A percentile compares a stretch with the other conserved stretches of the same genome.
phyloP scores from a whole-genome alignment of 2,329 filamentous ascomycete genomes.

The Colletotrichum gloeosporioides region DNA sequence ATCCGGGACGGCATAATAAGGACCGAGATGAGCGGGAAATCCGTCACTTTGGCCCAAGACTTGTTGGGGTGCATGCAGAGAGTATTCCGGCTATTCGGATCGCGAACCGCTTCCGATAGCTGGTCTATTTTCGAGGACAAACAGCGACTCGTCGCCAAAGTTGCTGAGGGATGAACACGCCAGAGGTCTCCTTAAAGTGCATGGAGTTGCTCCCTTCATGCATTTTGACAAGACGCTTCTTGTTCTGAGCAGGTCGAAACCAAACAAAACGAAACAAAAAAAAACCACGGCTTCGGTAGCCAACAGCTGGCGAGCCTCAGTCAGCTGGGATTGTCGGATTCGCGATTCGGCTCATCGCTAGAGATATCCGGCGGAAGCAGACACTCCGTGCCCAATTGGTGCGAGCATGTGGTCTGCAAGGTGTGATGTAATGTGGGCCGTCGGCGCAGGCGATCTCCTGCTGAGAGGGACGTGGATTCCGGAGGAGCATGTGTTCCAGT shows the following conservation, averaged over 20 bases:
- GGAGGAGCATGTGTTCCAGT: neutral
- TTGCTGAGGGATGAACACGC: neutral
- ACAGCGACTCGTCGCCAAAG: neutral
- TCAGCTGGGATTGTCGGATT: neutral
- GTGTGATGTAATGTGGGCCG: slow-evolving; percentile 8
- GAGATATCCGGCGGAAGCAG: neutral
- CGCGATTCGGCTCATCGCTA: neutral
- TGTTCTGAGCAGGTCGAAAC: neutral
- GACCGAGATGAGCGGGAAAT: slow-evolving; percentile 14
- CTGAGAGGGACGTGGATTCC: neutral
- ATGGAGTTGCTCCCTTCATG: neutral
- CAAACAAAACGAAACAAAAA: neutral
- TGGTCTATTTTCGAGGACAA: neutral
- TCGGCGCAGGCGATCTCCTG: neutral
- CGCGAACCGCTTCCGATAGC: neutral
- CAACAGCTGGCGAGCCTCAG: neutral
- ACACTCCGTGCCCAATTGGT: slow-evolving; percentile 9
- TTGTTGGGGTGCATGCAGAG: neutral
- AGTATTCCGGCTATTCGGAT: slow-evolving; percentile 1
- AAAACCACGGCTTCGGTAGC: neutral
- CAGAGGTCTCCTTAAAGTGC: neutral
- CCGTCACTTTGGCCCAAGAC: neutral
- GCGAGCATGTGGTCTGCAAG: neutral
- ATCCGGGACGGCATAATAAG: neutral
- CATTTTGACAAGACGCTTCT: neutral